Evolutionary conservation across 192 early-diverging fungal species (phyloP), one percentile per base, ranked within the genome.

Genomic region (Phycomyces blakesleeanus): DNA sequence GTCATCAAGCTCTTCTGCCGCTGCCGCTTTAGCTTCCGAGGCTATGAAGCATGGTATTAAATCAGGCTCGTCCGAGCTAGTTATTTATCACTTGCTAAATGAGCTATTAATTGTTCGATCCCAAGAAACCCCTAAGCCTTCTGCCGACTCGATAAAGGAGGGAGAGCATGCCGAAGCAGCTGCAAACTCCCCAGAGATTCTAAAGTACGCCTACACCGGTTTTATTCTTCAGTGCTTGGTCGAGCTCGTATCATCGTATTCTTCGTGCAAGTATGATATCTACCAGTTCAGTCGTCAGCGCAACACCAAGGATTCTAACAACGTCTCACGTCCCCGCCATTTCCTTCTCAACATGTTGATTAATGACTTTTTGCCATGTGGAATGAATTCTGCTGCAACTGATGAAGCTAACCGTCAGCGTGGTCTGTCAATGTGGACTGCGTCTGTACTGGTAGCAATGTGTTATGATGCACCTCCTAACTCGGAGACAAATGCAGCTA

Each of bases 221-320:
- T 96, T 92, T 78, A 63, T 97, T 55, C 71, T 99, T 63, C 93
- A 95, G 67, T 85, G 85, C 51, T 73, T 97, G 24, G 81, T 90
- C 5, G 97, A 99, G 69, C 78, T 99, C 6, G 73, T 94, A n/a
- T 83, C 85, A 1, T 91, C 90, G 3, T 99, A 94, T 73, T 82
- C 90, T 22, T 81, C 87, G 24, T 90, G 87, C 76, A 91, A 91
- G 72, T 63, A 81, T 16, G 88, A 89, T 61, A 67, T 91, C 1
- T 84, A 89, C 51, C 77, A 82, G 20, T 82, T 80, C 44, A 76
- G 81, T 29, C 77, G 78, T 18, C 73, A 80, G 15, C 70, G 78
- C 58, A 65, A 39, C 24, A 67, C 52, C 40, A 76, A 76, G 57
- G 74, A 87, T 41, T 69, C 59, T 10, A 59, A 71, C 0, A 76